These are phyloP conservation scores for Priceomyces medius DNA, from an alignment of 805 yeast species.

Conservation along the genomic window DNA sequence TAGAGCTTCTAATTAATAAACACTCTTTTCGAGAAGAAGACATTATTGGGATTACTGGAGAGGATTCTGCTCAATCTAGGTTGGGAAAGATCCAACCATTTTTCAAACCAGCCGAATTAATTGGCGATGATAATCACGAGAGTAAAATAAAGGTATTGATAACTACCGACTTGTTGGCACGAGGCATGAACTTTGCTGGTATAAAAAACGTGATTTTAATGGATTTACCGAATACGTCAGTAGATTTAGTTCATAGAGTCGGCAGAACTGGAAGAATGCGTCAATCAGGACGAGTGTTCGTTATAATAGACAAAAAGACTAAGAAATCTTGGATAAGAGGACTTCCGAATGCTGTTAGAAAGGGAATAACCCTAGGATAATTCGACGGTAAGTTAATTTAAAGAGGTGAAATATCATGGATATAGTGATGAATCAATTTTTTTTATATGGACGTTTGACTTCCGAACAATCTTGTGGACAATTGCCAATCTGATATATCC, in stretches of 20 bases:
- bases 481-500: neutral
- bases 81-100: slow-evolving; percentile 57
- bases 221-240: slow-evolving; percentile 82
- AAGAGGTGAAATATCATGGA: neutral
- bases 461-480: slow-evolving; percentile 35
- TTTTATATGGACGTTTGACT: slow-evolving; percentile 43
- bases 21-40: slow-evolving; percentile 40
- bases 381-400: slow-evolving; percentile 5
- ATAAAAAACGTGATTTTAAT: slow-evolving; percentile 78
- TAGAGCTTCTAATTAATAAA: slow-evolving; percentile 47
- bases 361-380: slow-evolving; percentile 38
- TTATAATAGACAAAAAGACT: slow-evolving; percentile 67
- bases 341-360: slow-evolving; percentile 64
- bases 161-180: slow-evolving; percentile 83
- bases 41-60: slow-evolving; percentile 66
- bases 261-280: slow-evolving; percentile 96
- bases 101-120: slow-evolving; percentile 53
- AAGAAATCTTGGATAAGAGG: slow-evolving; percentile 82
- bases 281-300: slow-evolving; percentile 81
- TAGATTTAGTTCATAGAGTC: slow-evolving; percentile 85
- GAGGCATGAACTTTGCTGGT: slow-evolving; percentile 85
- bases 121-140: slow-evolving; percentile 30
- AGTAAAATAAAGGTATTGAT: slow-evolving; percentile 64
- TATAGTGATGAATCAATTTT: slow-evolving; percentile 33
- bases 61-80: slow-evolving; percentile 61